These are phyloP conservation scores for Geotrichum macrosporum DNA, from an alignment of 1,139 yeast genomes.

Conservation along the genomic window DNA sequence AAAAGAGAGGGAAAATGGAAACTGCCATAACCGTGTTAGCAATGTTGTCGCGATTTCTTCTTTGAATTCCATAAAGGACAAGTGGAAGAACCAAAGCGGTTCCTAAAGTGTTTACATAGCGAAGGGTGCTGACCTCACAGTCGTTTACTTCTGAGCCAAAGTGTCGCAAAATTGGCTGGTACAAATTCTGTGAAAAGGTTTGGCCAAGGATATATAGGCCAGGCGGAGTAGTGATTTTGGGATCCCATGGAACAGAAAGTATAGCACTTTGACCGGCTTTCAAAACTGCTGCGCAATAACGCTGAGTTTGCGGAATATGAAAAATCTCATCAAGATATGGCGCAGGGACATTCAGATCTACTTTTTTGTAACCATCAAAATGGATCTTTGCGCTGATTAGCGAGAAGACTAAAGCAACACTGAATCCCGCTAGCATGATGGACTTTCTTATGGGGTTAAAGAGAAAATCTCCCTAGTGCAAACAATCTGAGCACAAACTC, in stretches of 20 bases:
- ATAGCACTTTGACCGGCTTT: slow-evolving; percentile 2
- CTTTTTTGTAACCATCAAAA: not conserved
- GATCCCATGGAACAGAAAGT: slow-evolving; percentile 55
- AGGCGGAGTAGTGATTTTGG: slow-evolving; percentile 95
- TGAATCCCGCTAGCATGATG: not conserved
- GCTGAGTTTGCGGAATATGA: slow-evolving; percentile 74
- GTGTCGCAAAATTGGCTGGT: not conserved
- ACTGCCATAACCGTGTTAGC: slow-evolving; percentile 45
- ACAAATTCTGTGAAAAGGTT: slow-evolving; percentile 40
- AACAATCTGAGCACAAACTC: too few species aligned
- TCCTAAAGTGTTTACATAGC: slow-evolving; percentile 62
- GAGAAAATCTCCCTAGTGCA: too few species aligned
- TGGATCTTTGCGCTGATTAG: not conserved
- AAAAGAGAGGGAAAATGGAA: slow-evolving; percentile 56
- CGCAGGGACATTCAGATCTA: slow-evolving; percentile 4
- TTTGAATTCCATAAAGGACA: slow-evolving; percentile 31
- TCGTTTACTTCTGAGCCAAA: not conserved
- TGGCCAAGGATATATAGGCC: slow-evolving; percentile 74
- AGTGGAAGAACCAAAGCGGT: slow-evolving; percentile 54
- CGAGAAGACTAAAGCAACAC: not conserved
- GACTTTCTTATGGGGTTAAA: too few species aligned
- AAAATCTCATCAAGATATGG: slow-evolving; percentile 66
- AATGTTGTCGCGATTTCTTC: slow-evolving; percentile 29
- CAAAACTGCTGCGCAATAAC: slow-evolving; percentile 45
- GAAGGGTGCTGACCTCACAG: slow-evolving; percentile 43